phyloP scores from a whole-genome alignment of 192 early-diverging fungal genomes.

The Linnemannia schmuckeri region DNA sequence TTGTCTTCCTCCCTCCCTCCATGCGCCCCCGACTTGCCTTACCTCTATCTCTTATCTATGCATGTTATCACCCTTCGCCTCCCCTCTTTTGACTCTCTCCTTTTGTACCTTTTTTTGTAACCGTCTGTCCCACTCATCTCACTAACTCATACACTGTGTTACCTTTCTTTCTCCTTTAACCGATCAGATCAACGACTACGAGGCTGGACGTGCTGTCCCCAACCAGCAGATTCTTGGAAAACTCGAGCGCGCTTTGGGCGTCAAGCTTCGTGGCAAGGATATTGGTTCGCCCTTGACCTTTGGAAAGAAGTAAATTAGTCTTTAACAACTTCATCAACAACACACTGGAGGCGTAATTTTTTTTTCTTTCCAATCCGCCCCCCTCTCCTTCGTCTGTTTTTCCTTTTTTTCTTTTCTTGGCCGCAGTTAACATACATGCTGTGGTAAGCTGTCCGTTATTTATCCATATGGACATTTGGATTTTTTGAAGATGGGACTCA shows the following conservation, averaged over 20 bases:
- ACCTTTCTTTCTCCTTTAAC: constrained; percentile 5
- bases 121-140: neutral
- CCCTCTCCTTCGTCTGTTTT: constrained; percentile 7
- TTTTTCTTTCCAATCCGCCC: neutral
- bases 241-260: constrained; percentile 88
- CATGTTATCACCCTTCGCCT: neutral
- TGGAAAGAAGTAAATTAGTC: constrained; percentile 49
- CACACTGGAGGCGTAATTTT: neutral
- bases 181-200: constrained; percentile 87
- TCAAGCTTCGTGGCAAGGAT: constrained; percentile 89
- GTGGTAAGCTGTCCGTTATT: neutral
- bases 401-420: constrained; percentile 3
- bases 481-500: neutral
- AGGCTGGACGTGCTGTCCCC: constrained; percentile 86
- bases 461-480: neutral
- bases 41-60: neutral
- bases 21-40: neutral
- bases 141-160: neutral
- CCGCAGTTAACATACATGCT: neutral
- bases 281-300: constrained; percentile 58
- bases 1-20: neutral
- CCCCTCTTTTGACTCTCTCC: neutral
- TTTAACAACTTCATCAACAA: neutral
- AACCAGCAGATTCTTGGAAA: constrained; percentile 93
- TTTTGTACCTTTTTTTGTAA: constrained; percentile 9